phyloP scores from a whole-genome alignment of 2,329 filamentous ascomycete species.

The Teratosphaeria pseudoeucalypti region DNA sequence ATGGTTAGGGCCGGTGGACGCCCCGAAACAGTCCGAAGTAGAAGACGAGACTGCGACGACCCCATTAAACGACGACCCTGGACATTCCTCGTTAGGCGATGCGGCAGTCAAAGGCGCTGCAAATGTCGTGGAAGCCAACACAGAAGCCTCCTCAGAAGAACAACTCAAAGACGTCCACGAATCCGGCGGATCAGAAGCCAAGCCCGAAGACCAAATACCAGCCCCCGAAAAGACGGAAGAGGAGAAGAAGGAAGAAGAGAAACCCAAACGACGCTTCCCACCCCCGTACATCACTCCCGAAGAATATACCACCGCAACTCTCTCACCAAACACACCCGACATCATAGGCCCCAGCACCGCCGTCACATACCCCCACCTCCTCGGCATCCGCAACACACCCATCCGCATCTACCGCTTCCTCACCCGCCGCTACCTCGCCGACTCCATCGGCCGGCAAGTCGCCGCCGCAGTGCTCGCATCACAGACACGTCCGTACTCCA shows the following conservation, averaged over 20 bases:
- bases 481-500: constrained; percentile 36
- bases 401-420: constrained; percentile 80
- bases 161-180: constrained; percentile 1
- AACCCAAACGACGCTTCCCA: constrained; percentile 48
- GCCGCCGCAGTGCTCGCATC: constrained; percentile 67
- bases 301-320: constrained; percentile 57
- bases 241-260: constrained; percentile 26
- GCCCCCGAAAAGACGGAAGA: constrained; percentile 13
- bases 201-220: constrained; percentile 6
- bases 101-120: constrained; percentile 17
- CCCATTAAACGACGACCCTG: constrained; percentile 8
- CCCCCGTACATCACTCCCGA: constrained; percentile 62
- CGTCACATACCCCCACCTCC: constrained; percentile 74
- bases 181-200: constrained; percentile 3
- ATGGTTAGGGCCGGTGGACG: constrained; percentile 76
- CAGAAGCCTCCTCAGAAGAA: not conserved
- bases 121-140: constrained; percentile 4
- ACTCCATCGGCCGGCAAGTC: constrained; percentile 76
- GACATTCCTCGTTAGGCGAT: constrained; percentile 17
- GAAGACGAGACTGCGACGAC: not conserved
- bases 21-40: constrained; percentile 36
- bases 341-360: constrained; percentile 63
- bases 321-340: constrained; percentile 56
- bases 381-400: constrained; percentile 86
- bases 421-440: constrained; percentile 72